Percentiles rank a stretch among this genome's conserved stretches.
Conservation (phyloP, 139 green algal genomes). For the Eudorina sp. region DNA sequence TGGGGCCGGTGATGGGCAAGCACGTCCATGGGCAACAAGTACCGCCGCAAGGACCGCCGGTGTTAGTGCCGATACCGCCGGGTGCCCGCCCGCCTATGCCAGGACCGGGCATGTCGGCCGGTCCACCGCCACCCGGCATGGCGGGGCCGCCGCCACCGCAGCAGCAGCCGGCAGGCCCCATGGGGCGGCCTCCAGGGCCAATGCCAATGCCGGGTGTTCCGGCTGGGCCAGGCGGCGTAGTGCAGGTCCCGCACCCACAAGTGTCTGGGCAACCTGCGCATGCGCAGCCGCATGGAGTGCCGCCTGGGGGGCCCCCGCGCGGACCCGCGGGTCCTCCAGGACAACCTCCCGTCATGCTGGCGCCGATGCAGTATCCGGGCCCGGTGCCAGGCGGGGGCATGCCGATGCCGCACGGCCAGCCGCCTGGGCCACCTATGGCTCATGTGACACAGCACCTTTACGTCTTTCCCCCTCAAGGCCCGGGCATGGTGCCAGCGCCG, state of each 20-base stretch:
- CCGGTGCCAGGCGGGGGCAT: constrained; percentile 3
- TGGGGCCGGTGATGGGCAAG: background rate
- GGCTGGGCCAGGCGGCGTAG: background rate
- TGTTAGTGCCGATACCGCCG: constrained; percentile 10
- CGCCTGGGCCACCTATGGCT: background rate
- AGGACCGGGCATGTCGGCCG: background rate
- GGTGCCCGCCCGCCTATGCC: background rate
- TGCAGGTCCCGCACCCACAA: constrained; percentile 2
- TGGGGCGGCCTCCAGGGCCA: constrained; percentile 3
- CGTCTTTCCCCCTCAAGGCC: background rate
- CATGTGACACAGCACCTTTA: constrained; percentile 12
- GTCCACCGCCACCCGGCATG: background rate
- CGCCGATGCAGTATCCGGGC: constrained; percentile 29
- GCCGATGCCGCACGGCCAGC: background rate
- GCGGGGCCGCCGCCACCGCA: background rate
- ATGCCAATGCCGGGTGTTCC: constrained; percentile 25
- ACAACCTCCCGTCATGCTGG: constrained; percentile 8
- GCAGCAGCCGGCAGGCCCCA: background rate
- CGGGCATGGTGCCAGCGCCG: constrained; percentile 9
- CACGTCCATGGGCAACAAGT: constrained; percentile 20
- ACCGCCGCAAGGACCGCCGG: background rate
- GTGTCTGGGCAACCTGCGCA: background rate
- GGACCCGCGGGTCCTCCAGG: background rate
- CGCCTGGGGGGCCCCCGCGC: background rate
- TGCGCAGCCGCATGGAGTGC: background rate